Conservation (phyloP, 805 yeast species). For the Myxozyma monticola region DNA sequence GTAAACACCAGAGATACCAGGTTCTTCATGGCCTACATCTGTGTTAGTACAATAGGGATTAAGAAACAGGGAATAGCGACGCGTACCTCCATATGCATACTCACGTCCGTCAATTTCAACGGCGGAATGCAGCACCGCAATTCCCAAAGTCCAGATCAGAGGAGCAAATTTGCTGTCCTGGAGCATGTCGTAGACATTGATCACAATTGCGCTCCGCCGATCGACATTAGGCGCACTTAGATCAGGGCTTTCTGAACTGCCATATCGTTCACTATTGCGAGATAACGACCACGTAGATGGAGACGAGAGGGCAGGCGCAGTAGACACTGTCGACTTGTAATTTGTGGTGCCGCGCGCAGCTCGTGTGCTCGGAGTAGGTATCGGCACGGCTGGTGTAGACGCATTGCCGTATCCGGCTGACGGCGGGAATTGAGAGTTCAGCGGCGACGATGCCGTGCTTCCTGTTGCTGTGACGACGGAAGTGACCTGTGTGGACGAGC, state of each 20-base stretch:
- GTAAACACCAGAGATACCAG: constrained; percentile 30
- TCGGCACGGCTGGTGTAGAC: constrained; percentile 4
- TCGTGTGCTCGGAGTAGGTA: constrained; percentile 9
- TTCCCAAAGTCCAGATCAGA: constrained; percentile 26
- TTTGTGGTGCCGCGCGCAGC: constrained; percentile 1
- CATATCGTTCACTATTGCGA: constrained; percentile 5
- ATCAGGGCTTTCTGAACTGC: background rate
- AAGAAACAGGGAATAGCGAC: too few relatives aligned
- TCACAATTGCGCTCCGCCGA: constrained; percentile 5
- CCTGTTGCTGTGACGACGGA: constrained; percentile 26
- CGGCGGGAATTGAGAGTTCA: constrained; percentile 7
- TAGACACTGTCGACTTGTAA: constrained; percentile 9
- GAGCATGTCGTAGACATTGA: constrained; percentile 30
- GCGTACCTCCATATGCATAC: constrained; percentile 29
- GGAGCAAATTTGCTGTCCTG: constrained; percentile 28
- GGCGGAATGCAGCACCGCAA: constrained; percentile 31
- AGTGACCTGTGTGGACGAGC: constrained; percentile 24
- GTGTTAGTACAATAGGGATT: too few relatives aligned
- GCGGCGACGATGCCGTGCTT: constrained; percentile 16
- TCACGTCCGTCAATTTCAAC: constrained; percentile 31
- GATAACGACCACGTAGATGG: constrained; percentile 11
- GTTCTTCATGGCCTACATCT: constrained; percentile 20
- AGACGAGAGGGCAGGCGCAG: constrained; percentile 1
- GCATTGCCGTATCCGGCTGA: background rate
- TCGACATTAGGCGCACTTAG: background rate